Conservation (phyloP, 805 yeast genomes). For the Metschnikowia aberdeeniae region DNA sequence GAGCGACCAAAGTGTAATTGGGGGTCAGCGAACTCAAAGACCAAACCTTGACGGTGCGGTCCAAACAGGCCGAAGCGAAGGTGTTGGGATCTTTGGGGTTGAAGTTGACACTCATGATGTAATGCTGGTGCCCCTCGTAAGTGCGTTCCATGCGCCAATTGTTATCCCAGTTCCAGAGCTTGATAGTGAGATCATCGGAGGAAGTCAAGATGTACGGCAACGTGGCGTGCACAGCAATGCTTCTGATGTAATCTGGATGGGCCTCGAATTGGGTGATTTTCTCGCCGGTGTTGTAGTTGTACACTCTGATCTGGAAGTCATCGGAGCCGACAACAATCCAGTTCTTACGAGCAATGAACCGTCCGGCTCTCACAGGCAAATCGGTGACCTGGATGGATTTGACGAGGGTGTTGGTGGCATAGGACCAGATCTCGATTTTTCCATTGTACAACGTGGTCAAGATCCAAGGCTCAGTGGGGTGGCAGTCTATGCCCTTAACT, state of each 20-base stretch:
- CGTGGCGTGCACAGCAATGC: constrained; percentile 90
- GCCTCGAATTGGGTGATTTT: constrained; percentile 94
- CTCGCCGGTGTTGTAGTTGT: constrained; percentile 93
- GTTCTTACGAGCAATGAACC: constrained; percentile 90
- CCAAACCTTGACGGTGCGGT: constrained; percentile 96
- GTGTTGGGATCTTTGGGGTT: constrained; percentile 97
- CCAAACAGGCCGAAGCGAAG: constrained; percentile 95
- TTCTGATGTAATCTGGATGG: constrained; percentile 94
- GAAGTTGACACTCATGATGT: constrained; percentile 89
- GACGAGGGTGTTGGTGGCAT: constrained; percentile 78
- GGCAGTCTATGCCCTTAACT: constrained; percentile 97
- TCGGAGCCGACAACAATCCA: constrained; percentile 97
- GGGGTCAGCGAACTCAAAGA: constrained; percentile 82
- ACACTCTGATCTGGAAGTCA: constrained; percentile 90
- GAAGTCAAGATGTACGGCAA: constrained; percentile 86
- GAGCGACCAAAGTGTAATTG: constrained; percentile 87
- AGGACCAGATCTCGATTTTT: constrained; percentile 88
- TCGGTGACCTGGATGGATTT: constrained; percentile 93
- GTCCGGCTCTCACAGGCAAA: constrained; percentile 93
- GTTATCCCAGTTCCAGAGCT: constrained; percentile 97
- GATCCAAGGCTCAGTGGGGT: constrained; percentile 97
- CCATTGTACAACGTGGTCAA: constrained; percentile 89
- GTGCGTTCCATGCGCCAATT: constrained; percentile 87
- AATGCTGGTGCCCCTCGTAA: constrained; percentile 94
- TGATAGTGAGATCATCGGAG: constrained; percentile 87